Evolutionary conservation across 768 basidiomycete species (phyloP), one percentile per base, ranked within the genome.

Genomic region (Zangia roseola): DNA sequence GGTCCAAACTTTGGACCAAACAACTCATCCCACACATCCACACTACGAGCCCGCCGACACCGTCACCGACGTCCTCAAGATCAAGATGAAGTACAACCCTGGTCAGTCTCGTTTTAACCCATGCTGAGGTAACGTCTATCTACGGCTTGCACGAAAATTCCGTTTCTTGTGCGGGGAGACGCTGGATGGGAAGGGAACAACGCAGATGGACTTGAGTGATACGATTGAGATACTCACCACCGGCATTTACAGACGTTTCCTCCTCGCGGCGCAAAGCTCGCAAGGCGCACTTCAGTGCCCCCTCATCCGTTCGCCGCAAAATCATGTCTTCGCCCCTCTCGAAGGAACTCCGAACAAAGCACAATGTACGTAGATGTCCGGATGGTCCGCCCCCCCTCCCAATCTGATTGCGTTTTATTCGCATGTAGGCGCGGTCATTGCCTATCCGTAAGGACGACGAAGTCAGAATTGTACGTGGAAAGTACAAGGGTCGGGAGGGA

Each of bases 371-470:
- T 76, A 24, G 26, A 30, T 12, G 39, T 31, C 16, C 20, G 47
- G 17, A 14, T 2, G 16, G 9, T 31, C 30, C n/a, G 16, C 31
- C 21, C 14, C 2, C 26, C 39, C 36, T 16, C 19, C 26, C 8
- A 19, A 21, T 20, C 40, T 54, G 34, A 57, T 26, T 21, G 0
- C 21, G 31, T 31, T 24, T 26, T 38, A 5, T 45, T 50, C 8
- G 20, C 36, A 30, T 43, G 1, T 59, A 95, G 93, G 74, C 84
- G 59, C 94, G 94, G 58, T 91, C 94, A 50, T 74, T 97, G 52
- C 93, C 97, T 47, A 83, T 98, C 64, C 89, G 97, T 67, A 97
- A 97, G 72, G 95, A 97, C 62, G 95, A 99, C 71, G 95, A 98
- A 75, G 95, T 98, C 57, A 79, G 88, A 67, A 93, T 99, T 62